phyloP scores from a whole-genome alignment of 257 asterid species.

The Lycium ferocissimum region DNA sequence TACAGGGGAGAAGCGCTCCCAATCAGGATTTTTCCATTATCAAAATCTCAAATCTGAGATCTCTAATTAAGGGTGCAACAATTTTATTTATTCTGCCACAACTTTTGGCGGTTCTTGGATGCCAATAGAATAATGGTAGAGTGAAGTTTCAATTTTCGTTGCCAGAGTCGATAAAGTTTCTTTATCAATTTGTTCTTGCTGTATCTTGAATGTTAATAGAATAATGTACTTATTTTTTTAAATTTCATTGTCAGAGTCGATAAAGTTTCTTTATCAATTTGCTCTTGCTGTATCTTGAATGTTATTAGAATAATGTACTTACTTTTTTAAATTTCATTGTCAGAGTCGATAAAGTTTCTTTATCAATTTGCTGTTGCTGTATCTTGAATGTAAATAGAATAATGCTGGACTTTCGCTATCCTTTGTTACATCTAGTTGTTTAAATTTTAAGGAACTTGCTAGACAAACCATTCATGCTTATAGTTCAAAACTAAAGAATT shows the following conservation, averaged over 20 bases:
- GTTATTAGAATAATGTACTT: neutral
- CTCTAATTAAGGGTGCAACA: neutral
- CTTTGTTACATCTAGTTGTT: slow-evolving; percentile 42
- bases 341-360: neutral
- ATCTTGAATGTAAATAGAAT: slow-evolving; percentile 2
- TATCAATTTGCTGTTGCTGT: neutral
- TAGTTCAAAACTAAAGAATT: neutral
- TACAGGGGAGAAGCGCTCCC: too few relatives aligned
- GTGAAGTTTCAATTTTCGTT: slow-evolving; percentile 28
- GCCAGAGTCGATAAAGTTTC: slow-evolving; percentile 11
- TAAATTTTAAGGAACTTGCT: slow-evolving; percentile 23
- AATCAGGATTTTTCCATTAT: too few relatives aligned
- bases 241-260: slow-evolving; percentile 33
- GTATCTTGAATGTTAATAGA: neutral
- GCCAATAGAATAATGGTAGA: neutral
- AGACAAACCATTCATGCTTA: neutral
- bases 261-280: slow-evolving; percentile 4
- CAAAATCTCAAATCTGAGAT: neutral
- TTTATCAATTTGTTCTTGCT: neutral
- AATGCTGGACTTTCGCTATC: slow-evolving; percentile 53
- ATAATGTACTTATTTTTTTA: neutral
- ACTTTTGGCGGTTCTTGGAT: slow-evolving; percentile 4
- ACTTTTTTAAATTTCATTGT: slow-evolving; percentile 30
- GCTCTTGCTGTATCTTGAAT: neutral
- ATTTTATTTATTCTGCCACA: neutral